Evolutionary conservation across 768 basidiomycete species (phyloP), one percentile per base, ranked within the genome.

Genomic region (Leccinum rimulosum): DNA sequence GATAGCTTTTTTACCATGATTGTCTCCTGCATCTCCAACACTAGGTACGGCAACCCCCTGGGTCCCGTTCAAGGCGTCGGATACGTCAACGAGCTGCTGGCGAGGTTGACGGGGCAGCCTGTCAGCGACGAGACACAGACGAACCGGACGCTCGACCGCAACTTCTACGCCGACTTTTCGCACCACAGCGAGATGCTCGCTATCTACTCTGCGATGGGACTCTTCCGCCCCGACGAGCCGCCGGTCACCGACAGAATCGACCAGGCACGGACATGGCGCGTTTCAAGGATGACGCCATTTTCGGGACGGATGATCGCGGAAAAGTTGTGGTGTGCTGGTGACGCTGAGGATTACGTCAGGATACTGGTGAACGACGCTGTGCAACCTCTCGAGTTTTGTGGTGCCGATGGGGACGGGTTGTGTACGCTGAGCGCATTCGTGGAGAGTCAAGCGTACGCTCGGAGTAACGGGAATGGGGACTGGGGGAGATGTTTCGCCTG

Each of bases 111-210:
- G 0, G 78, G 79, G 12, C 72, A 70, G 17, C 82, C 85, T 3
- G 89, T 92, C 35, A 70, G 68, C 43, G 91, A 93, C 71, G 61
- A 79, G 62, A 93, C 91, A 0, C 87, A 88, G 64, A 91, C 88
- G 4, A 94, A 95, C 71, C 73, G 71, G 12, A 94, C 92, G 0
- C 80, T 95, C 14, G 68, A 85, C 62, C 81, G 83, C 55, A 77
- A 76, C 3, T 67, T 92, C 47, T 93, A 90, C 63, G 86, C 82
- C 25, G 92, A 95, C 71, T 94, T 95, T 72, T 85, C 89, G 9
- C 93, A 95, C 69, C 92, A 94, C 68, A 91, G 93, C 70, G 78
- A 88, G 67, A 90, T 95, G 83, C 76, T 90, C 40, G 85, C 90
- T 33, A 87, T 94, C 53, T 88, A 86, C 63, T 68, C 80, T 72